Conservation (phyloP, 164 flowering plant genomes). For the Aristolochia contorta region DNA sequence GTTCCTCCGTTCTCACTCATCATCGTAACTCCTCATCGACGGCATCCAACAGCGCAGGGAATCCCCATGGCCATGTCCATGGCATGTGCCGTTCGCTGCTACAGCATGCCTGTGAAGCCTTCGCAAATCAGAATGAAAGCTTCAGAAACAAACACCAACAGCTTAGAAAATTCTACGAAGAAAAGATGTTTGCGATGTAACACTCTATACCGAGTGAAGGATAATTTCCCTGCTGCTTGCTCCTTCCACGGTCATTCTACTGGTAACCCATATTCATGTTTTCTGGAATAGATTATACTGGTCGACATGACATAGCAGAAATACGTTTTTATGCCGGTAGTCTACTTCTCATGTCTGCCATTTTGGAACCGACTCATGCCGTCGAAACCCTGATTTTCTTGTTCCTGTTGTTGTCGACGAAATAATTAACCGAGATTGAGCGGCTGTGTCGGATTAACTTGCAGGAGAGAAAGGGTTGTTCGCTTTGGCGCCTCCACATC, state of each 20-base stretch:
- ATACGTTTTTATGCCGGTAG: neutral
- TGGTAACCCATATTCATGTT: constrained; percentile 18
- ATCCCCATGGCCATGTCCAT: too few species aligned
- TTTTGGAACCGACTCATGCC: too few species aligned
- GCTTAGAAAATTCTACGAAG: constrained; percentile 5
- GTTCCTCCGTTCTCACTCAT: too few species aligned
- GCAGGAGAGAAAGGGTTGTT: constrained; percentile 58
- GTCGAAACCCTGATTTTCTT: neutral
- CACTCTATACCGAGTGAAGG: constrained; percentile 35
- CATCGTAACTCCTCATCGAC: too few species aligned
- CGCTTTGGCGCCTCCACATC: constrained; percentile 69
- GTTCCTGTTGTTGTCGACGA: neutral
- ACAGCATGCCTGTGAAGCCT: too few species aligned
- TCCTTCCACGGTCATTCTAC: constrained; percentile 63
- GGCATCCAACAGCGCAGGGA: too few species aligned
- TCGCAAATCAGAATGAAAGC: neutral
- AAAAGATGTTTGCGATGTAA: constrained; percentile 58
- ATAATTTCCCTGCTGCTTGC: constrained; percentile 55
- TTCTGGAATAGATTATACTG: neutral
- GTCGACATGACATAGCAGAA: neutral
- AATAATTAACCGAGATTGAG: neutral
- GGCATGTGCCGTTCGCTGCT: too few species aligned
- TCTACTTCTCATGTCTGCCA: neutral
- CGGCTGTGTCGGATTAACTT: neutral
- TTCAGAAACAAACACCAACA: constrained; percentile 1